phyloP scores from a whole-genome alignment of 1,284 basidiomycete genomes.

The Entoloma clypeatum region DNA sequence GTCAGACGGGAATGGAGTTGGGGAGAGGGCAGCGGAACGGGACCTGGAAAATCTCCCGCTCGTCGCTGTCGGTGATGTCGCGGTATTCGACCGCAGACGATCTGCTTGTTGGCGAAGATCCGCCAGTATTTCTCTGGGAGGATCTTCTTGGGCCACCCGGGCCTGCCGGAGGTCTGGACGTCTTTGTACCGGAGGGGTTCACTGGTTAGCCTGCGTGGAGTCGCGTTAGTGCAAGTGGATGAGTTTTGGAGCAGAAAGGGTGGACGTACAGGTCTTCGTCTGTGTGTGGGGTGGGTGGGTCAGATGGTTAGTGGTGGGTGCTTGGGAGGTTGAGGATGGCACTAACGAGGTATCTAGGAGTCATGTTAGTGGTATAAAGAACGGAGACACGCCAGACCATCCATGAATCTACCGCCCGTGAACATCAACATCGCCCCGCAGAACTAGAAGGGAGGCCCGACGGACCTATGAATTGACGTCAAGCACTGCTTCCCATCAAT shows the following conservation, averaged over 20 bases:
- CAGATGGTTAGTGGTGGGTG: slow-evolving; percentile 5
- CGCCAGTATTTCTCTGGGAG: slow-evolving; percentile 50
- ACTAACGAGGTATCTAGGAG: slow-evolving; percentile 47
- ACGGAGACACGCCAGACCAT: slow-evolving; percentile 53
- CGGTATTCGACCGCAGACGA: slow-evolving; percentile 70
- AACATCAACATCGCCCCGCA: too few relatives aligned
- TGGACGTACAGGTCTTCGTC: slow-evolving; percentile 51
- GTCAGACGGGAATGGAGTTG: background rate
- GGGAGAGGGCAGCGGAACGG: slow-evolving; percentile 13
- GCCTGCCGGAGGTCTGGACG: slow-evolving; percentile 11
- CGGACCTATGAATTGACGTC: slow-evolving; percentile 62
- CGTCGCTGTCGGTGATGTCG: slow-evolving; percentile 51
- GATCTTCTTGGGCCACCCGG: slow-evolving; percentile 20
- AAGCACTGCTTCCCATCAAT: slow-evolving; percentile 76
- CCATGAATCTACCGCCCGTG: slow-evolving; percentile 56
- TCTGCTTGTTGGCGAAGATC: slow-evolving; percentile 59
- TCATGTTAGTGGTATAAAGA: slow-evolving; percentile 1
- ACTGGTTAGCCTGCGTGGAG: slow-evolving; percentile 30
- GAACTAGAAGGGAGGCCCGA: too few relatives aligned
- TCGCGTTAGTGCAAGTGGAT: too few relatives aligned
- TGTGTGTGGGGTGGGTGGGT: slow-evolving; percentile 11
- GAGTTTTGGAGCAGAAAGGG: background rate
- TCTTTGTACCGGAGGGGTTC: slow-evolving; percentile 54
- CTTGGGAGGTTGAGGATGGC: background rate
- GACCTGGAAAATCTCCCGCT: slow-evolving; percentile 77